Percentiles rank a stretch among this genome's conserved stretches.
These are phyloP conservation scores for Pyrenochaeta sp. DNA, from an alignment of 2,329 filamentous ascomycete genomes.

Conservation along the genomic window DNA sequence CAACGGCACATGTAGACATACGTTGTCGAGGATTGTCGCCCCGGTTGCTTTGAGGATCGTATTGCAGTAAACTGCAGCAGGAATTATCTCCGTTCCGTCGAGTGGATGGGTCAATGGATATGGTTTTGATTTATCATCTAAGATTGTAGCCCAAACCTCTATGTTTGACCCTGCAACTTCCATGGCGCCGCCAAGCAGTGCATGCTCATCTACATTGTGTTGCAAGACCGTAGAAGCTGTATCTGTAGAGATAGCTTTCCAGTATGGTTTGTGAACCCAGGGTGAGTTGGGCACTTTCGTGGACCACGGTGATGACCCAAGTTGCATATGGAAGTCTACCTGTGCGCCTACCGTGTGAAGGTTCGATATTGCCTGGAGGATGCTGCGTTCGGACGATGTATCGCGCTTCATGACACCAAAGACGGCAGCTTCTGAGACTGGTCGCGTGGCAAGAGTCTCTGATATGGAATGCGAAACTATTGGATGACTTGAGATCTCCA, in stretches of 20 bases:
- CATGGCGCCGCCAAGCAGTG: slow-evolving; percentile 37
- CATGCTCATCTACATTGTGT: slow-evolving; percentile 47
- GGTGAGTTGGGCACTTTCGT: slow-evolving; percentile 26
- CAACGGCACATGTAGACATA: slow-evolving; percentile 50
- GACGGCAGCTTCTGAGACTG: not conserved
- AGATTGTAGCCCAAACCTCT: slow-evolving; percentile 36
- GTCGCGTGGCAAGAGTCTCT: slow-evolving; percentile 39
- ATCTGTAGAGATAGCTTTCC: slow-evolving; percentile 16
- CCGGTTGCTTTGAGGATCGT: slow-evolving; percentile 50
- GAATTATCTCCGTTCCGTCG: slow-evolving; percentile 55
- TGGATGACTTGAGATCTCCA: slow-evolving; percentile 55
- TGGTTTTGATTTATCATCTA: slow-evolving; percentile 51
- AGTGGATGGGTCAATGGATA: slow-evolving; percentile 54
- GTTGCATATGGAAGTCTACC: slow-evolving; percentile 21
- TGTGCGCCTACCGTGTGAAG: slow-evolving; percentile 39
- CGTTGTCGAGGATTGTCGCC: slow-evolving; percentile 36
- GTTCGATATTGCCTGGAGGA: slow-evolving; percentile 38
- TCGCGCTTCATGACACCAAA: not conserved
- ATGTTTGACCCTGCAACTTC: slow-evolving; percentile 17
- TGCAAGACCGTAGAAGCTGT: not conserved
- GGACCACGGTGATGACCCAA: not conserved
- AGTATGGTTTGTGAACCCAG: slow-evolving; percentile 32
- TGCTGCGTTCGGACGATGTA: slow-evolving; percentile 28
- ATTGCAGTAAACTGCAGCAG: slow-evolving; percentile 54
- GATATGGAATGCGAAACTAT: slow-evolving; percentile 53